These are phyloP conservation scores for Salisapilia sapeloensis DNA, from an alignment of 352 stramenopile genomes.

Conservation along the genomic window DNA sequence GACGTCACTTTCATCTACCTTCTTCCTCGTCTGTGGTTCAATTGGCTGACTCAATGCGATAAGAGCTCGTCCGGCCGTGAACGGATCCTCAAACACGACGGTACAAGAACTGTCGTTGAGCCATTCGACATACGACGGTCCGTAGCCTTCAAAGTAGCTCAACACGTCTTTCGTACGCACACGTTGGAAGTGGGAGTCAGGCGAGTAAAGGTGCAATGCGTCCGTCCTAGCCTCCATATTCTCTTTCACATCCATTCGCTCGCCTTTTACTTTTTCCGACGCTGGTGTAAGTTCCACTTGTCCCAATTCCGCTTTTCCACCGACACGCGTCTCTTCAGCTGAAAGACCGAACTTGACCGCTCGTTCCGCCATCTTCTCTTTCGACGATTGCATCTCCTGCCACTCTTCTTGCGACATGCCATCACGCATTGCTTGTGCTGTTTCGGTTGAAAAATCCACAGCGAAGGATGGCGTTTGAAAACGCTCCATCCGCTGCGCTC, in stretches of 20 bases:
- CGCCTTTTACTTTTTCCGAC: conserved; percentile 30
- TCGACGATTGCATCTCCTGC: conserved; percentile 28
- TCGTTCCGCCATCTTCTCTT: conserved; percentile 41
- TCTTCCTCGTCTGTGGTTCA: conserved; percentile 18
- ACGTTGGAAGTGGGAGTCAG: conserved; percentile 63
- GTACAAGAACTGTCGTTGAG: conserved; percentile 77
- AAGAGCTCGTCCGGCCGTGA: conserved; percentile 42
- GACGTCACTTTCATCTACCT: background rate
- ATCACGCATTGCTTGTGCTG: conserved; percentile 29
- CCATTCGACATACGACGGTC: conserved; percentile 76
- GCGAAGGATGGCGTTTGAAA: conserved; percentile 67
- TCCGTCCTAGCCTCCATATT: conserved; percentile 35
- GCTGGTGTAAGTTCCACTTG: conserved; percentile 16
- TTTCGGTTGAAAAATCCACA: conserved; percentile 44
- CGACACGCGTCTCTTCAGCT: conserved; percentile 7
- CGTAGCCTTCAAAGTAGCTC: conserved; percentile 62
- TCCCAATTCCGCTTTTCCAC: too few relatives aligned
- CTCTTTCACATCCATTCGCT: conserved; percentile 37
- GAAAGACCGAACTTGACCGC: conserved; percentile 58
- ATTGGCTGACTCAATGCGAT: conserved; percentile 35
- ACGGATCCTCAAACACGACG: conserved; percentile 63
- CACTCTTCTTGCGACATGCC: conserved; percentile 64
- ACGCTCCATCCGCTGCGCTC: conserved; percentile 57
- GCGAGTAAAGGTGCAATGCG: conserved; percentile 67
- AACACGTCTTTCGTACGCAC: conserved; percentile 68